Base-by-base conservation (phyloP, 2,329 filamentous ascomycete genomes). In the Claviceps citrina region DNA sequence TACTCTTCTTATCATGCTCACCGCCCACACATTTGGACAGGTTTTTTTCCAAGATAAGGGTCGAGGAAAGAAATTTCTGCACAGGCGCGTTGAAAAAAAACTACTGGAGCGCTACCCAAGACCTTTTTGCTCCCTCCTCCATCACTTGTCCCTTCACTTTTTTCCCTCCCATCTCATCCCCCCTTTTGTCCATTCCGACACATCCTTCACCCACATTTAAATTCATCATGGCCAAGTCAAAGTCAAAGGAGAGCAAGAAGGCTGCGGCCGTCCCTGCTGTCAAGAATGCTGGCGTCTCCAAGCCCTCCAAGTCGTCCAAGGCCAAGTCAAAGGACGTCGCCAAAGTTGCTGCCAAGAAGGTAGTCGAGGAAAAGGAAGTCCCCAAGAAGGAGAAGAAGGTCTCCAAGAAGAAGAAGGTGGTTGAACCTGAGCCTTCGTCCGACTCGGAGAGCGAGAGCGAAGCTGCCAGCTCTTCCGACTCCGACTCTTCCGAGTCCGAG, bases 261-360 rank as follows among this genome's bases (percentile, higher is more conserved):
- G 66, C 61, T 49, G 74, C 73, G 64, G 55, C 69, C 49, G 59
- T 64, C 45, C 55, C 67, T 53, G 56, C 63, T 50, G 75, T 78
- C 61, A 84, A 83, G 68, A 70, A 69, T 51, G 76, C 68, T 49
- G 72, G 73, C 48, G 68, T 83, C 53, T 73, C 71, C 64, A 86
- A 85, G 69, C 57, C 76, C 39, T 66, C 73, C 45, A 69, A 80
- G 59, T 71, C 70, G 48, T 62, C 76, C 55, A 79, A 76, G 63
- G 63, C 68, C 45, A 81, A 81, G 67, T 70, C 74, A 52, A 81
- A 81, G 69, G 68, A 76, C 47, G 56, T 73, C 18, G 76, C 76
- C 51, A 81, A 82, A 70, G 65, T 68, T 44, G 64, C 70, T 43
- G 57, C 65, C 49, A 73, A 74, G 61, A 65, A 66, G 48, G 51